Base-by-base conservation (phyloP, 163 green algal species). In the Scenedesmus sp. region DNA sequence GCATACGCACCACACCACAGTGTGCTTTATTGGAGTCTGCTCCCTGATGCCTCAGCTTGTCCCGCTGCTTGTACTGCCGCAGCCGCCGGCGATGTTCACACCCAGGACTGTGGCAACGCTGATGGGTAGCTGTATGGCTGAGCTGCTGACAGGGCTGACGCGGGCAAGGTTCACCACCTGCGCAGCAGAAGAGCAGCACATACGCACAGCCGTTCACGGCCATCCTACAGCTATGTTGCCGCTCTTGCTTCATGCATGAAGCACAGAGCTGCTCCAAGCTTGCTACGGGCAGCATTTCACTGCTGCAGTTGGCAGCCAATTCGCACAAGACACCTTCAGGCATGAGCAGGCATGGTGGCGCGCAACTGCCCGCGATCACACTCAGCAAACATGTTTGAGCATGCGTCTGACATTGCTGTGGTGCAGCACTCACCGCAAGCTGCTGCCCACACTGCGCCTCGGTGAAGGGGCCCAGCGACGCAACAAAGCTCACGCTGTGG, bases 401-500 rank as follows among this genome's bases (percentile, higher is more conserved):
- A 1, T 73, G 9, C 18, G 24, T 6, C 61, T 33, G 16, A 12
- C 7, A 73, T 12, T 76, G 65, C 30, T 76, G 3, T 40, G 59
- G 4, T 15, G 3, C 37, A 49, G 0, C 20, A 53, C 83, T 51
- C 83, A 81, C 83, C 83, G n/a, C 72, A 22, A 89, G 83, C 42
- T 56, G 9, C 59, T 81, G n/a, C 22, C 83, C 61, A 18, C 83
- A 89, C 15, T 89, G 83, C 0, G 42, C 35, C 44, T 35, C 22
- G 22, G 85, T 89, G 68, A 86, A 86, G 2, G 86, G 86, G 15
- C 86, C 86, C 44, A 91, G 35, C 7, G 37, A 30, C 4, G 53
- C 86, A 22, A 78, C 51, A 68, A 86, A 91, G 86, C 86, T 87
- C 4, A 86, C 40, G 42, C 51, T 91, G 76, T 91, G 86, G 59